Base-by-base conservation (phyloP, 2,329 filamentous ascomycete species). In the Elsinoe necatrix region DNA sequence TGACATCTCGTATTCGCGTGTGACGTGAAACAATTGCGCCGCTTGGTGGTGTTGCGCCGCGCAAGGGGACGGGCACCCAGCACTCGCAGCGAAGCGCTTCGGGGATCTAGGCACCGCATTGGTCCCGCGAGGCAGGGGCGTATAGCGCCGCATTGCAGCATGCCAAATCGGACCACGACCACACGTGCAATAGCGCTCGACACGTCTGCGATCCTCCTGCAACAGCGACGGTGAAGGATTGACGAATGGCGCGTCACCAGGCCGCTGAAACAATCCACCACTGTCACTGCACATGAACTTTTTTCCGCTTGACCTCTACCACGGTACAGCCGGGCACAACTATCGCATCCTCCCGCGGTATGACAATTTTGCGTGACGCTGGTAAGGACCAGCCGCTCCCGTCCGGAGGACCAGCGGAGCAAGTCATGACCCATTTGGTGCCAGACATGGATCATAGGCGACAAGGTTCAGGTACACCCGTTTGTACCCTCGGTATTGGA, bases 1-100 rank as follows among this genome's bases (percentile, higher is more conserved):
- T 34, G 25, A 52, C 31, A 52, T 52, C 48, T 52, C 48, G 48
- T 52, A 52, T 52, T 39, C 48, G 48, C 20, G 14, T 34, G 14
- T 4, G 6, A 18, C 29, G 31, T 35, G 48, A 37, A 37, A 35
- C 48, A 52, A 16, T 29, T 21, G 21, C 4, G 41, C 41, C 41
- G 41, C 20, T 6, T 23, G 20, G 18, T 18, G 3, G 20, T 23
- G 23, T 20, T 5, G 12, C 12, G 3, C 8, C 14, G 21, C 41
- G 41, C 41, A 45, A 18, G 41, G 27, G 9, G 27, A 4, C 27
- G 4, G 4, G 34, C 14, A 6, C 12, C 9, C 14, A 3, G n/a
- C n/a, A n/a, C 14, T 14, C 34, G 5, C 34, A 37, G 9, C 34
- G 5, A 4, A n/a, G 34, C 34, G 34, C 34, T 37, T 37, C 34